Evolutionary conservation across 2,329 filamentous ascomycete species (phyloP).

Genomic region (Ceratocystis colombiana): DNA sequence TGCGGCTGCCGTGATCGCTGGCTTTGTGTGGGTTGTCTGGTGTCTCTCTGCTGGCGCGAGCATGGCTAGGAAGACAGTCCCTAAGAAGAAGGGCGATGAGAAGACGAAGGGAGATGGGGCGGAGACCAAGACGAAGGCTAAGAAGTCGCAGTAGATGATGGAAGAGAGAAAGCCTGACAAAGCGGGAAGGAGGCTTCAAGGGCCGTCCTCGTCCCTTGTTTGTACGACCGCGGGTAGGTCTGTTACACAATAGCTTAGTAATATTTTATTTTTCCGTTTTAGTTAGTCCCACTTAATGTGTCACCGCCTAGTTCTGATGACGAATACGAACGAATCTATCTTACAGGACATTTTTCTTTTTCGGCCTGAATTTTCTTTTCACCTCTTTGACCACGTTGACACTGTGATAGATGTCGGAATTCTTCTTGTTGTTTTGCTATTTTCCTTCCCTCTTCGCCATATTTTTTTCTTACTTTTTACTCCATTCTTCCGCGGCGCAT

Average conservation of each 20-base stretch:
- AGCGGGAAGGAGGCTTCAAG: background rate
- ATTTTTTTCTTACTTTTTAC: no score
- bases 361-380: no score
- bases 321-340: background rate
- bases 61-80: background rate
- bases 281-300: constrained; percentile 3
- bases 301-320: background rate
- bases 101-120: background rate
- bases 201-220: background rate
- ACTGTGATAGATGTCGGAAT: no score
- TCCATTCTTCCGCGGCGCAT: no score
- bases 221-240: background rate
- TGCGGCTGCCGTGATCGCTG: constrained; percentile 47
- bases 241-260: background rate
- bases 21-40: constrained; percentile 61
- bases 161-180: background rate
- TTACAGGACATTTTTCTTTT: no score
- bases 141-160: constrained; percentile 25
- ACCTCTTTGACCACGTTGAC: no score
- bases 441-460: no score
- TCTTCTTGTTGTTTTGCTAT: no score
- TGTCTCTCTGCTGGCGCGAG: constrained; percentile 39
- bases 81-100: constrained; percentile 27
- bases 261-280: background rate
- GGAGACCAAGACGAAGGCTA: background rate